Evolutionary conservation across 305 asterid species (phyloP), one percentile per base, ranked within the genome.

Genomic region (Plantago coronopus): DNA sequence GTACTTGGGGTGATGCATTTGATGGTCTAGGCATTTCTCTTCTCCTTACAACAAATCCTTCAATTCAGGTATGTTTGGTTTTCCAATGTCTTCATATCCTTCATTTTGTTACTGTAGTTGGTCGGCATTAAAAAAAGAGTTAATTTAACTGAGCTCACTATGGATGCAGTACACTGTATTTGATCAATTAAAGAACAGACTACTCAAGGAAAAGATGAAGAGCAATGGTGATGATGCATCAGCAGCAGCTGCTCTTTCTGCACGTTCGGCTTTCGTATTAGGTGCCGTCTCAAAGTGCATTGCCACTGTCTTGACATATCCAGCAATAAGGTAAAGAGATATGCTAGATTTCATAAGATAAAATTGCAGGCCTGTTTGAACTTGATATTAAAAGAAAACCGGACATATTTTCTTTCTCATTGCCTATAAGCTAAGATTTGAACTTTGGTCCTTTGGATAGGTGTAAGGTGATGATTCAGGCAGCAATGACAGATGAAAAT

Each of bases 1-100:
- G 95, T 66, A 78, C 79, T 54, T 91, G 95, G 95, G 69, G 74
- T 53, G 95, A 84, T 70, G 79, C 79, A 42, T 91, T 82, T 76
- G 96, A 91, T 73, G 96, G 96, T 64, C 91, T 91, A 19, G 95
- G 95, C 71, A 86, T 88, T 68, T 88, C 98, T 48, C 87, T 91
- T 68, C 83, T 88, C 17, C 85, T 91, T 75, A 86, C 95, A 9
- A 61, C 98, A 65, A 91, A 91, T 69, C 98, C 98, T 59, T 90
- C 98, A 46, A 91, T 91, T 75, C 96, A 91, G 96, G 98, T 91
- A 46, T 15, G 38, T 58, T 4, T 48, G 19, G 2, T 11, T 51
- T 7, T 51, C 16, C 10, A 22, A 10, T 18, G 9, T 22, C 16
- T 1, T 22, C 17, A 48, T 14, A 50, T 62, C 17, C 59, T 61